These are phyloP conservation scores for Grosmannia clavigera DNA, from an alignment of 2,329 filamentous ascomycete genomes.

Conservation along the genomic window DNA sequence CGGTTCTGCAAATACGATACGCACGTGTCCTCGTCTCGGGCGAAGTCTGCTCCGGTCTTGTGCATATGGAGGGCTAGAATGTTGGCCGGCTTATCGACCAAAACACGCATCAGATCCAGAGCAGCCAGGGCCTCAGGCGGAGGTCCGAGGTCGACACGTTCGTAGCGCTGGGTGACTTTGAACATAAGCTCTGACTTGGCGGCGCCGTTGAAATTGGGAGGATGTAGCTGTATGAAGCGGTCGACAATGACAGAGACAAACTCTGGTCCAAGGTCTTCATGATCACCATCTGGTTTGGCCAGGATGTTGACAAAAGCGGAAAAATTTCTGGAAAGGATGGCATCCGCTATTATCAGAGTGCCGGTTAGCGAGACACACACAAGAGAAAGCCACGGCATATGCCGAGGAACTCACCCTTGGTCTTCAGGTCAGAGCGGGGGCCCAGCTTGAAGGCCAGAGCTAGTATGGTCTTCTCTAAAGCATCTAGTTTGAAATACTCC, in stretches of 20 bases:
- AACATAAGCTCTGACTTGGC: conserved; percentile 57
- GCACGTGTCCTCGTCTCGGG: conserved; percentile 60
- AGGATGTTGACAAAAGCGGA: conserved; percentile 66
- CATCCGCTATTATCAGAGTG: conserved; percentile 51
- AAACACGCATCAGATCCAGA: conserved; percentile 54
- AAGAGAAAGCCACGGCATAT: conserved; percentile 2
- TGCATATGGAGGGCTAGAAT: conserved; percentile 57
- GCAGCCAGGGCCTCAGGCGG: conserved; percentile 59
- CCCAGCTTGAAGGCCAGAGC: conserved; percentile 79
- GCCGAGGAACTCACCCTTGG: conserved; percentile 58
- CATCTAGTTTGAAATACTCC: conserved; percentile 89
- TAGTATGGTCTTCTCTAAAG: conserved; percentile 74
- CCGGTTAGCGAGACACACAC: conserved; percentile 23
- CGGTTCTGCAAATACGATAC: conserved; percentile 39
- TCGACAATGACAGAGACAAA: conserved; percentile 75
- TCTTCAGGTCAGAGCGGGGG: conserved; percentile 69
- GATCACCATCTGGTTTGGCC: conserved; percentile 49
- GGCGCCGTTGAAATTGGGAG: conserved; percentile 70
- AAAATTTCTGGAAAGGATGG: conserved; percentile 74
- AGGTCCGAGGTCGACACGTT: conserved; percentile 48
- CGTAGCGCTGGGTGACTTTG: conserved; percentile 57
- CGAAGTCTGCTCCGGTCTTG: conserved; percentile 60
- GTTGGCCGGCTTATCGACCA: conserved; percentile 45
- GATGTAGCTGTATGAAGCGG: conserved; percentile 75
- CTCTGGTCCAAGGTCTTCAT: conserved; percentile 52